Base-by-base conservation (phyloP, 768 basidiomycete genomes). In the Tulasnella sp. region DNA sequence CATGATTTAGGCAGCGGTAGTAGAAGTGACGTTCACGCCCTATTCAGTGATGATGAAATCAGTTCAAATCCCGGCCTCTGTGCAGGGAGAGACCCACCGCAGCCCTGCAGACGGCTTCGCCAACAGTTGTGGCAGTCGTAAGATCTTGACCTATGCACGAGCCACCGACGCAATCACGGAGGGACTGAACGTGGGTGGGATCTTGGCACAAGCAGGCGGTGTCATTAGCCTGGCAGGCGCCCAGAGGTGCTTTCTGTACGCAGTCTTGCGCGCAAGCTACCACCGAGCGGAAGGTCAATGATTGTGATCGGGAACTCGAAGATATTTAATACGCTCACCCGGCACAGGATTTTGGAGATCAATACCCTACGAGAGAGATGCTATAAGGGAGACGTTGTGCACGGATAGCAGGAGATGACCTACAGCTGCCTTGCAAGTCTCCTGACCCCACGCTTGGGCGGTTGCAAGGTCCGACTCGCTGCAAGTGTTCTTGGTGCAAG, bases 361-460 rank as follows among this genome's bases (percentile, higher is more conserved):
- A 14, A 64, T 28, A 16, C 60, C 60, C 60, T 64, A 64, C n/a
- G n/a, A 0, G 9, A 34, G 60, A 28, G 11, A 34, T 14, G 34
- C 2, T 14, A 4, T 28, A 28, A 24, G n/a, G 31, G n/a, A 1
- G n/a, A 28, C 1, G 31, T 1, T 34, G 1, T 2, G n/a, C 0
- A 1, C 7, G 16, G 5, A 12, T 8, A 6, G 37, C 60, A 7
- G 2, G 3, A 14, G 34, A 7, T 3, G 4, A 64, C 60, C 1
- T 34, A 64, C 60, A 34, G 60, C 60, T 31, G 1, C 2, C 28
- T 64, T 64, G 60, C 60, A 64, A 31, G 1, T 24, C 8, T 18
- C 28, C 12, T 28, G 11, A 11, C 60, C 60, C 1, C 3, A 3
- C 14, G 60, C 60, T 18, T n/a, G 22, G 14, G 60, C 60, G 1